Base-by-base conservation (phyloP, 2,329 filamentous ascomycete species). In the Periconia macrospinosa region DNA sequence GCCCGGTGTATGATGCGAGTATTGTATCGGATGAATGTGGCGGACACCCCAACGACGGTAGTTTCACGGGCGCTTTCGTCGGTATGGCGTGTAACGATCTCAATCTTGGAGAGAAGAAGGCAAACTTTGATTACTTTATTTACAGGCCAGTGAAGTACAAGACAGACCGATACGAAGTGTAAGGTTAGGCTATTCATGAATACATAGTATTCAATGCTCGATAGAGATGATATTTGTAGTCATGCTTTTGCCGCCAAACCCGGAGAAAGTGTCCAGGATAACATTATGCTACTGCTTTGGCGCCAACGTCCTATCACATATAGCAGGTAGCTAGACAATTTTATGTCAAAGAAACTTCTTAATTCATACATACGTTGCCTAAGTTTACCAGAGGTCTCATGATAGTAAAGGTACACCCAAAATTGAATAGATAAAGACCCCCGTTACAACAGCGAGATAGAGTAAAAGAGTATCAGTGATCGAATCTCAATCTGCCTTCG, bases 11-110 rank as follows among this genome's bases (percentile, higher is more conserved):
- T 43, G 83, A 87, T 59, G 84, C 84, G 0, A 83, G 81, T 7
- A 81, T 86, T 14, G 55, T 87, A 8, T 83, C 79, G 11, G 85
- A 87, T 60, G 85, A 87, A 71, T 87, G 84, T 53, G 84, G 84
- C 10, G 84, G 84, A 0, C 83, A 86, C 56, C 78, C 81, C 55
- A 78, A 74, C 2, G 83, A 86, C 57, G 84, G 84, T 1, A 87
- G 84, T 66, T 87, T 87, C 57, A 87, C 84, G 0, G 84, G 84
- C 0, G 82, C 84, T 2, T 73, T 73, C 56, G 69, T 72, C 9
- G 70, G 70, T 27, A 45, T 73, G 35, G 70, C 70, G 13, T 65
- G 63, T n/a, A 68, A 63, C 47, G 70, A 73, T 54, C 18, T 71
- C 23, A 68, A 73, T 53, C 69, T 67, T 14, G 57, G 59, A 17